Conservation (phyloP, 2,329 filamentous ascomycete species). For the Calonectria hawksworthii region DNA sequence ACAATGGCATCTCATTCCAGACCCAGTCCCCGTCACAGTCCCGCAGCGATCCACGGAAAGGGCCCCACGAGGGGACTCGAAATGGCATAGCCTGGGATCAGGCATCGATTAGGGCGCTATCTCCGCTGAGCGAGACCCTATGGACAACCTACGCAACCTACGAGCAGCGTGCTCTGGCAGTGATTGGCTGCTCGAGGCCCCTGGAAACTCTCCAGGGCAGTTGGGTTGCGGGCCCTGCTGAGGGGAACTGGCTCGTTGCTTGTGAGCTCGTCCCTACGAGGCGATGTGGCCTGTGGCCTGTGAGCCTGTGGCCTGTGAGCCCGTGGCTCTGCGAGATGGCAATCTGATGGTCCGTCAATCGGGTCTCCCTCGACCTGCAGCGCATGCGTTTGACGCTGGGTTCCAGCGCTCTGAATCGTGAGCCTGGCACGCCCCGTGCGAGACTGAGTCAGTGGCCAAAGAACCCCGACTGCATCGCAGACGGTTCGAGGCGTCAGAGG, state of each 20-base stretch:
- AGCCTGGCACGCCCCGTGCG: not conserved
- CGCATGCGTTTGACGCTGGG: not conserved
- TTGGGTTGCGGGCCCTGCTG: constrained; percentile 6
- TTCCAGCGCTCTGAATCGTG: not conserved
- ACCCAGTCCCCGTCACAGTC: constrained; percentile 11
- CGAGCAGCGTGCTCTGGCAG: not conserved
- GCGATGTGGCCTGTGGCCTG: constrained; percentile 12
- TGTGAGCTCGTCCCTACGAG: constrained; percentile 1
- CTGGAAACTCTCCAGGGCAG: constrained; percentile 3
- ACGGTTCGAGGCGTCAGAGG: not conserved
- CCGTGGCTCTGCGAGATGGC: not conserved
- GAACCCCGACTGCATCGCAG: not conserved
- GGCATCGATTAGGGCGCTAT: constrained; percentile 29
- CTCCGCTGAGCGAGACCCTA: constrained; percentile 17
- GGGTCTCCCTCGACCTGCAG: not conserved
- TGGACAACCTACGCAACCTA: not conserved
- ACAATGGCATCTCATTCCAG: constrained; percentile 16
- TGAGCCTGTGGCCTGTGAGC: constrained; percentile 9
- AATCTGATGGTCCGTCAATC: not conserved
- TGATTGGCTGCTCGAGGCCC: constrained; percentile 30
- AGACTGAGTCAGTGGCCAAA: not conserved
- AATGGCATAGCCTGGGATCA: constrained; percentile 31
- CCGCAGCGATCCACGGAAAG: constrained; percentile 13
- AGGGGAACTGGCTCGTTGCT: not conserved
- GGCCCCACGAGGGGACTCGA: constrained; percentile 22